These are phyloP conservation scores for Pleurotus sapidus DNA, from an alignment of 768 basidiomycete genomes.

Conservation along the genomic window DNA sequence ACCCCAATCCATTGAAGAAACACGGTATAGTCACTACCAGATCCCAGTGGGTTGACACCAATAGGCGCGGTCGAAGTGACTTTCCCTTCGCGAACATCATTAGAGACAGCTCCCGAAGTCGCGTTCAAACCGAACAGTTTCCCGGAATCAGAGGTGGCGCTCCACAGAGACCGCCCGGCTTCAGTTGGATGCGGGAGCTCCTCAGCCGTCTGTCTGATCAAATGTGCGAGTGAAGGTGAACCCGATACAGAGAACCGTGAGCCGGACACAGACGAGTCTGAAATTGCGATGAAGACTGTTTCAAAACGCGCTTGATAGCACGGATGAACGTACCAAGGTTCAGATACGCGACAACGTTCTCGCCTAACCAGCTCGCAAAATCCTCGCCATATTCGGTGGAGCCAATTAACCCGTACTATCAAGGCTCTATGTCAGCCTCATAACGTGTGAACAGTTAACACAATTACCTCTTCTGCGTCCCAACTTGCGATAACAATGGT, in stretches of 20 bases:
- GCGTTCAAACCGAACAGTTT: slow-evolving; percentile 11
- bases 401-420: slow-evolving; percentile 53
- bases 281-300: neutral
- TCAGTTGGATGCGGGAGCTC: slow-evolving; percentile 58
- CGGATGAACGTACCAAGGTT: slow-evolving; percentile 42
- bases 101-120: neutral
- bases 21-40: slow-evolving; percentile 66
- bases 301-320: neutral
- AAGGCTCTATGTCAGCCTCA: slow-evolving; percentile 11
- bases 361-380: slow-evolving; percentile 58
- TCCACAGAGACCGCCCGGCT: slow-evolving; percentile 51
- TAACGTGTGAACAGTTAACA: no score
- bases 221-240: slow-evolving; percentile 66
- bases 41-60: slow-evolving; percentile 52
- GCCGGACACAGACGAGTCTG: slow-evolving; percentile 48
- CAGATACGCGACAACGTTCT: slow-evolving; percentile 62
- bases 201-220: slow-evolving; percentile 50
- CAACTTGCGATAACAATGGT: slow-evolving; percentile 77
- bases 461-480: slow-evolving; percentile 57
- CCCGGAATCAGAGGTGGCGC: slow-evolving; percentile 49
- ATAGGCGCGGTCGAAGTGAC: slow-evolving; percentile 8
- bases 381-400: slow-evolving; percentile 75
- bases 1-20: slow-evolving; percentile 20
- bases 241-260: slow-evolving; percentile 46
- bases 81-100: slow-evolving; percentile 13